Evolutionary conservation across 2,329 filamentous ascomycete species (phyloP), one percentile per base, ranked within the genome.

Genomic region (Scleromitrula shiraiana): DNA sequence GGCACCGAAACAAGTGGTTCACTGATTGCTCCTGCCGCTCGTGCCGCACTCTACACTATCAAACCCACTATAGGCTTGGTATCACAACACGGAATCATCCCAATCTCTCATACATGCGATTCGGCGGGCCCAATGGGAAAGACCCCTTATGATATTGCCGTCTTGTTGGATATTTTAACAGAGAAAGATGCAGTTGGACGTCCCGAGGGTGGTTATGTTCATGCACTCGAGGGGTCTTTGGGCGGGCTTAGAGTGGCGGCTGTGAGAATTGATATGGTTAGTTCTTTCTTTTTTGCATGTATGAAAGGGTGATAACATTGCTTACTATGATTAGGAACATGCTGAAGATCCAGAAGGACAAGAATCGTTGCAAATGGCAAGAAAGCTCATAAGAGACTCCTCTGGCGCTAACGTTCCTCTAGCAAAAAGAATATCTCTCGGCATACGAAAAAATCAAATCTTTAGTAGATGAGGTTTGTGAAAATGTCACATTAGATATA

Each of bases 1-100:
- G 40, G 39, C 7, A 44, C 40, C 9, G 46, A 49, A 26, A 32
- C 39, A n/a, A 19, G 22, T 24, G 39, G 46, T 6, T 49, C 46
- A 19, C 10, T 43, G 7, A 26, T 23, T 10, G 8, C 8, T 6
- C 46, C 46, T 5, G 41, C 32, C 10, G n/a, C 9, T 24, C 32
- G 39, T 6, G 22, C 40, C 17, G 32, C 40, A 2, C 14, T 49
- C 1, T 44, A 49, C 8, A n/a, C 32, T 14, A 17, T 49, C 6
- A 30, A 30, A n/a, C 32, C 27, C 4, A 43, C 39, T 8, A 38
- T 23, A 8, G 39, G 27, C 22, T 12, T 32, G 6, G 39, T 49
- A 7, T 19, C 46, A 20, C 22, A 22, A 32, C 15, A 38, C 9
- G 46, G 46, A 4, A 30, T 38, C n/a, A 14, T 43, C n/a, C 22